Evolutionary conservation across 371 early-diverging fungal species (phyloP), one percentile per base, ranked within the genome.

Genomic region (Apophysomyces trapeziformis): DNA sequence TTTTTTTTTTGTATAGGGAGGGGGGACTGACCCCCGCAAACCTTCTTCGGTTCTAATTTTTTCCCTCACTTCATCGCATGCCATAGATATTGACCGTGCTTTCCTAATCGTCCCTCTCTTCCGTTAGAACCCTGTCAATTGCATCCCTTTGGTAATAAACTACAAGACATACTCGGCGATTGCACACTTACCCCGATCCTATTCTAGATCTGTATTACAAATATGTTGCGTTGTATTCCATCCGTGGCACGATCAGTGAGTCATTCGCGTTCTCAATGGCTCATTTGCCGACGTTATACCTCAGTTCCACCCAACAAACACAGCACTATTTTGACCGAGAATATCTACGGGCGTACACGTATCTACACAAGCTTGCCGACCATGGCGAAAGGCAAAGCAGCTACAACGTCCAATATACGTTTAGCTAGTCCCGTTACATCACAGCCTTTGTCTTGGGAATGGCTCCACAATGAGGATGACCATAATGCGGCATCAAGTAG

Each of bases 331-430:
- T 66, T 85, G 60, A 82, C 80, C 12, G 88, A 87, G 66, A 71
- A 75, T 60, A 74, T 85, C 1, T 83, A 84, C 66, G 88, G 88
- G 4, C 72, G 88, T 56, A 80, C 83, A 35, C 78, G 88, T 32
- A 80, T 83, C 38, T 87, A 85, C 59, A 85, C 85, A 1, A 77
- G 77, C 14, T 63, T 84, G 39, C 77, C 78, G 36, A 82, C 81
- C 5, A 79, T 79, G 57, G 76, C 76, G 5, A 82, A 79, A 60
- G 63, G 68, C 13, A 80, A 78, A 38, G 66, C 85, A n/a, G 74
- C 77, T 1, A 81, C 80, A 0, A 69, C 70, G 16, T 75, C 83
- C 0, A 78, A 77, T 54, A 58, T 68, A 38, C 61, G 73, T 2
- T 70, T 78, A 32, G 79, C 84, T 4, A 65, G 78, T 0, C 74